phyloP scores from a whole-genome alignment of 2,329 filamentous ascomycete genomes.

The Didymella pinodella region DNA sequence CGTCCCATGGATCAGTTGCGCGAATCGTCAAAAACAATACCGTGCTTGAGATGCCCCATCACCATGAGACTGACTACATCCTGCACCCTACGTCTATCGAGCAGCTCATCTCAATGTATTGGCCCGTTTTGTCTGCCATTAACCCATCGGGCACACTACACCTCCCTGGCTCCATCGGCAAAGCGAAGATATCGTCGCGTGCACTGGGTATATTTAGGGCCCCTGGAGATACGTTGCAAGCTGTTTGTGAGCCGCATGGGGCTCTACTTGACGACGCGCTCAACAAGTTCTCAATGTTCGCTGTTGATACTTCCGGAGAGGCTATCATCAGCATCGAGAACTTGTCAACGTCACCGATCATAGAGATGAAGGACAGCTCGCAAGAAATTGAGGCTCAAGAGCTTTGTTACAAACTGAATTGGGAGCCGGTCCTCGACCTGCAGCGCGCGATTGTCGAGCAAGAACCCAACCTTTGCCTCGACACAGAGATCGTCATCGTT shows the following conservation, averaged over 20 bases:
- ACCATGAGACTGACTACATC: slow-evolving; percentile 35
- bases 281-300: slow-evolving; percentile 37
- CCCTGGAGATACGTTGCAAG: slow-evolving; percentile 21
- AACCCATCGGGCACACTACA: slow-evolving; percentile 25
- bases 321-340: slow-evolving; percentile 33
- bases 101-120: slow-evolving; percentile 39
- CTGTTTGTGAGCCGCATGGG: slow-evolving; percentile 25
- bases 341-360: slow-evolving; percentile 34
- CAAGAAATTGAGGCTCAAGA: slow-evolving; percentile 25
- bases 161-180: slow-evolving; percentile 37
- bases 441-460: not conserved
- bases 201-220: slow-evolving; percentile 10
- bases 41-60: slow-evolving; percentile 37
- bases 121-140: slow-evolving; percentile 34
- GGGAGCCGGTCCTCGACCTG: slow-evolving; percentile 26
- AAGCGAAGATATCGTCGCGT: slow-evolving; percentile 30
- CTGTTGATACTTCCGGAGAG: slow-evolving; percentile 24
- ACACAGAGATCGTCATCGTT: slow-evolving; percentile 25
- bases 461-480: slow-evolving; percentile 3
- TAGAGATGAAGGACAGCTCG: slow-evolving; percentile 18
- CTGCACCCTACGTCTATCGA: slow-evolving; percentile 41
- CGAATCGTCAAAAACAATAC: slow-evolving; percentile 31
- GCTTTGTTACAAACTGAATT: slow-evolving; percentile 41
- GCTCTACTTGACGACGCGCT: slow-evolving; percentile 21
- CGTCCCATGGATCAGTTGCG: slow-evolving; percentile 38